phyloP scores from a whole-genome alignment of 208 protist genomes.

The Kentomonas sorsogonicus region DNA sequence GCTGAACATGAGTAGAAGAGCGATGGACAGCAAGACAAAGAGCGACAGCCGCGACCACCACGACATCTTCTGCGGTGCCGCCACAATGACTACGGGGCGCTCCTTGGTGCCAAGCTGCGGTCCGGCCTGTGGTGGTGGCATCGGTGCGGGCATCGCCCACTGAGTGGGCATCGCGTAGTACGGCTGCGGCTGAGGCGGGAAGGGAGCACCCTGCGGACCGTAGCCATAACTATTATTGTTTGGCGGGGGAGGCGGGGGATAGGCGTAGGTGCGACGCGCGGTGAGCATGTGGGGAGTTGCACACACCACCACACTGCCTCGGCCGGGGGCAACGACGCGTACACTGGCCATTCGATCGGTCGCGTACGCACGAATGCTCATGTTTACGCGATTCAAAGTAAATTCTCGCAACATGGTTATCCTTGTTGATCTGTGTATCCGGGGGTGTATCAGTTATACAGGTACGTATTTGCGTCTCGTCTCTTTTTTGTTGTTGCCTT shows the following conservation, averaged over 20 bases:
- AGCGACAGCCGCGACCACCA: conserved; percentile 65
- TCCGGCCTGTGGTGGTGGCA: conserved; percentile 15
- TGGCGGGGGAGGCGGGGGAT: conserved; percentile 32
- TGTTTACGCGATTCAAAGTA: too few species aligned
- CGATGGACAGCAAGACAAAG: conserved; percentile 69
- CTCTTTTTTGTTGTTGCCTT: background rate
- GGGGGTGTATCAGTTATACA: too few species aligned
- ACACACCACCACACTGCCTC: too few species aligned
- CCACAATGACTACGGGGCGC: conserved; percentile 71
- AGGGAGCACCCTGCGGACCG: conserved; percentile 4
- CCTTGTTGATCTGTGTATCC: too few species aligned
- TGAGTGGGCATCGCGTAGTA: conserved; percentile 17
- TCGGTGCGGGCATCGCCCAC: conserved; percentile 6
- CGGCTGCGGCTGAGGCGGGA: conserved; percentile 11
- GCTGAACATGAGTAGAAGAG: conserved; percentile 51
- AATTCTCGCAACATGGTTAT: too few species aligned
- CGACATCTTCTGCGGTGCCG: conserved; percentile 55
- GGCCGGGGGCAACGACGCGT: too few species aligned
- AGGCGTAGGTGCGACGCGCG: conserved; percentile 25
- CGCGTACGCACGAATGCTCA: too few species aligned
- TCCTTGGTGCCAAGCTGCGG: conserved; percentile 75
- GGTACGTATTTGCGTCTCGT: too few species aligned
- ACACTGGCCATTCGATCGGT: too few species aligned
- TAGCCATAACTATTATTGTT: conserved; percentile 9
- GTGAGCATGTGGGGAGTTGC: too few species aligned